phyloP scores from a whole-genome alignment of 441 rosid species.

The Viola pubescens region DNA sequence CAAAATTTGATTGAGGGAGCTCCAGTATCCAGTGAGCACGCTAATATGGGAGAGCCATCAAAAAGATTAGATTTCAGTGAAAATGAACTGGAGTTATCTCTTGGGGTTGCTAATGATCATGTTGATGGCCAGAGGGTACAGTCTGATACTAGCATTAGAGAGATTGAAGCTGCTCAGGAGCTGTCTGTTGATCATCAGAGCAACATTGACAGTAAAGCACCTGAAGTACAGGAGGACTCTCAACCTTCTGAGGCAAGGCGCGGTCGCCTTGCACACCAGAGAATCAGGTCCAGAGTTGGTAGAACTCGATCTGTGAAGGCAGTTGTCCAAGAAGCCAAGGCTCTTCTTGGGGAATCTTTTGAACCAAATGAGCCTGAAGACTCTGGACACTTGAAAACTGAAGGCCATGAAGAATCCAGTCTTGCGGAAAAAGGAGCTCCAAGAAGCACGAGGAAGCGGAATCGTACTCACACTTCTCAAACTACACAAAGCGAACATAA shows the following conservation, averaged over 20 bases:
- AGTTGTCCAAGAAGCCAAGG: constrained; percentile 72
- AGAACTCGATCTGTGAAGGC: constrained; percentile 73
- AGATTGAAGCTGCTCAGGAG: constrained; percentile 35
- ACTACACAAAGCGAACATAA: constrained; percentile 48
- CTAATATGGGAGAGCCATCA: constrained; percentile 29
- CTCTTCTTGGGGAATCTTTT: constrained; percentile 52
- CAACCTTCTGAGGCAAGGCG: constrained; percentile 42
- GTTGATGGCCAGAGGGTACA: constrained; percentile 37
- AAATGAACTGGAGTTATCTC: constrained; percentile 38
- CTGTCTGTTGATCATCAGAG: constrained; percentile 33
- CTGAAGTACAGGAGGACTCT: constrained; percentile 36
- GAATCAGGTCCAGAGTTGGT: constrained; percentile 44
- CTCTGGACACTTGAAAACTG: constrained; percentile 37
- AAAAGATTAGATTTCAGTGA: constrained; percentile 25
- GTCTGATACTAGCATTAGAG: constrained; percentile 37
- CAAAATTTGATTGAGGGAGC: constrained; percentile 28
- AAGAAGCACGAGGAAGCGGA: constrained; percentile 60
- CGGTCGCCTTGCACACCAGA: constrained; percentile 36
- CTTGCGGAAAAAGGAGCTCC: constrained; percentile 38
- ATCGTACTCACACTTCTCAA: constrained; percentile 43
- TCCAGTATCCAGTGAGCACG: constrained; percentile 22
- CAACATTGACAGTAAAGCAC: constrained; percentile 30
- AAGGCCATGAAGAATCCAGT: constrained; percentile 48
- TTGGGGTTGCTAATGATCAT: constrained; percentile 36
- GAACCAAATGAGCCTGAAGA: constrained; percentile 46